These are phyloP conservation scores for Rhododendron ferrugineum DNA, from an alignment of 148 eudicot genomes.

Conservation along the genomic window DNA sequence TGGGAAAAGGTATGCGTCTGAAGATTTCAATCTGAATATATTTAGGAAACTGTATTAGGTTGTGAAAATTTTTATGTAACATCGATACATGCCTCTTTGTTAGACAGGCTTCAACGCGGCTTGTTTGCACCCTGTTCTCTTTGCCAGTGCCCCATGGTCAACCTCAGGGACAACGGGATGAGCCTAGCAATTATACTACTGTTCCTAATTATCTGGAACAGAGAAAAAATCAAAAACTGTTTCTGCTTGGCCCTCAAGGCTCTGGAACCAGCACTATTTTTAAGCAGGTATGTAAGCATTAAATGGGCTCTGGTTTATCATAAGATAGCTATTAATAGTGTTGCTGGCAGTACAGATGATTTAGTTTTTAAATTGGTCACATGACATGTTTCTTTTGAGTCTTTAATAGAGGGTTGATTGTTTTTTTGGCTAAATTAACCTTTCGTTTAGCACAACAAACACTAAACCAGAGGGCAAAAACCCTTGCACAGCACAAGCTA, in stretches of 20 bases:
- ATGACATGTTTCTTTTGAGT: not conserved
- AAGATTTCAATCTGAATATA: not conserved
- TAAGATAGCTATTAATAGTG: not conserved
- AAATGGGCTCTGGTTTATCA: not conserved
- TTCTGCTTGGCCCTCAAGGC: conserved; percentile 77
- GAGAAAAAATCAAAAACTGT: conserved; percentile 70
- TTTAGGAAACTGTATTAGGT: not conserved
- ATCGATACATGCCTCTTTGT: conserved; percentile 7
- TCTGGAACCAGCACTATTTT: conserved; percentile 99
- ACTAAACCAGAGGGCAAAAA: no score
- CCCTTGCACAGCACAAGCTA: not conserved
- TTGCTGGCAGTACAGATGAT: not conserved
- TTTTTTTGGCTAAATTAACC: not conserved
- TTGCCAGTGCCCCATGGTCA: conserved; percentile 94
- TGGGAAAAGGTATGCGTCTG: conserved; percentile 81
- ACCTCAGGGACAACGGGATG: conserved; percentile 67
- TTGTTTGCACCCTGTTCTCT: conserved; percentile 68
- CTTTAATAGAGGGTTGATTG: not conserved
- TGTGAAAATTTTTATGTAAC: conserved; percentile 11
- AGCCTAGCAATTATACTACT: conserved; percentile 65
- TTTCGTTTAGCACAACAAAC: not conserved
- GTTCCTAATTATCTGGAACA: conserved; percentile 79
- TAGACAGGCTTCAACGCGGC: conserved; percentile 80
- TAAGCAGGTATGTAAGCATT: conserved; percentile 66
- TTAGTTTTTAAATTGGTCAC: not conserved